Evolutionary conservation across 345 rosid genomes (phyloP), one percentile per base, ranked within the genome.

Genomic region (Eucalyptus viminalis): DNA sequence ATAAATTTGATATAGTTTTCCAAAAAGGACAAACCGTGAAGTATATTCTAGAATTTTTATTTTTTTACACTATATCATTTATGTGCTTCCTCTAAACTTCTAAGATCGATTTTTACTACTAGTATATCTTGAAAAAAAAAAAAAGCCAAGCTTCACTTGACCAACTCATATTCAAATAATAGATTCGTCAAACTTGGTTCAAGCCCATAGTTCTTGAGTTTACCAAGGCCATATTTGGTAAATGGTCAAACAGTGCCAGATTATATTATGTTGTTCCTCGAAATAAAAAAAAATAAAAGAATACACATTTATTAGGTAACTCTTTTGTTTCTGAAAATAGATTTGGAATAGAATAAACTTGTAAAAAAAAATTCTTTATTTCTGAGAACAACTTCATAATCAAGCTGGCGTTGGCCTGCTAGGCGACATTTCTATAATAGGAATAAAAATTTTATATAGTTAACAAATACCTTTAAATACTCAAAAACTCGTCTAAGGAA

Each of bases 371-470:
- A 34, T 2, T 51, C 54, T 51, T 51, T 16, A 4, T 51, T 51
- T 50, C 19, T 15, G 2, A 16, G 56, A 53, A 0, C 58, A 3
- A 53, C 24, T 53, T 0, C 0, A 53, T 1, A 53, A 53, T 53
- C 24, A 53, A 53, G 2, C 0, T 0, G 0, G 4, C 1, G 0
- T 53, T 53, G 24, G 24, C 56, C 56, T 0, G 0, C 56, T 0
- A 19, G 0, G 19, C 43, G 43, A 0, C 11, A 3, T 53, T 53
- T 2, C 24, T 53, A 53, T 19, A 8, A 19, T 53, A 53, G 4
- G 1, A 53, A 53, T 19, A 53, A 0, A 53, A 53, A 53, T 0
- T 53, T 53, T 53, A 53, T 53, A 21, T 0, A 19, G 0, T 53
- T 53, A 53, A 1, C 58, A 53, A 53, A 53, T 53, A 1, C 0